phyloP scores from a whole-genome alignment of 169 alveolate genomes.

The Eimeria praecox region DNA sequence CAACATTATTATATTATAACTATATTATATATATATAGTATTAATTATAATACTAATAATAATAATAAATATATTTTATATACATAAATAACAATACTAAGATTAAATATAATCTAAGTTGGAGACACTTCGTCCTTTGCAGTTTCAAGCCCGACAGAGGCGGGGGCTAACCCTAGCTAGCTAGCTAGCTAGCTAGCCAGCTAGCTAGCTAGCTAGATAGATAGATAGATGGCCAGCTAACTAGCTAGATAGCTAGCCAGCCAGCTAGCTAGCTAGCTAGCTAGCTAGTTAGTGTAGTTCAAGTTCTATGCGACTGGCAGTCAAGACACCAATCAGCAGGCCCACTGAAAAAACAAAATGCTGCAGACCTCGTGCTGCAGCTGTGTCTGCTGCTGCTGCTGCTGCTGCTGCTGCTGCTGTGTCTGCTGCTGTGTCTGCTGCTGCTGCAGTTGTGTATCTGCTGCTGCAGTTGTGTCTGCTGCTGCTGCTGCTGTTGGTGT shows the following conservation, averaged over 20 bases:
- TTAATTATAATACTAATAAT: too few species aligned
- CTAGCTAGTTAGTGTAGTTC: not conserved
- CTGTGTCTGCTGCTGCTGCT: constrained; percentile 2
- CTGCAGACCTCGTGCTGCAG: not conserved
- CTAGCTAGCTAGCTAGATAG: constrained; percentile 9
- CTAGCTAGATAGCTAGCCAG: constrained; percentile 31
- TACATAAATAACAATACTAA: too few species aligned
- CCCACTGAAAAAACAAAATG: constrained; percentile 4
- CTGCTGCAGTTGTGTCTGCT: constrained; percentile 8
- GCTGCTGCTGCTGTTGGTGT: constrained; percentile 6
- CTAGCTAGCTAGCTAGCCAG: constrained; percentile 16
- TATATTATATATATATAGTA: too few species aligned
- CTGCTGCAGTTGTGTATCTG: too few species aligned
- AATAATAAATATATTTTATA: too few species aligned
- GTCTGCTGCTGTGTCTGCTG: not conserved
- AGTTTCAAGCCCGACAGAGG: not conserved
- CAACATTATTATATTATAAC: too few species aligned
- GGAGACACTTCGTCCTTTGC: not conserved
- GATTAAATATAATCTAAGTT: not conserved
- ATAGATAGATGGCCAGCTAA: too few species aligned
- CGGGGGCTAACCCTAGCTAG: not conserved
- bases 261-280: constrained; percentile 5
- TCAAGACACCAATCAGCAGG: not conserved
- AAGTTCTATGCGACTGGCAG: not conserved
- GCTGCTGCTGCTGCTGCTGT: constrained; percentile 27